A percentile compares a stretch with the other conserved stretches of the same genome.
Conservation (phyloP, 441 rosid genomes). For the Erysimum cheiri region DNA sequence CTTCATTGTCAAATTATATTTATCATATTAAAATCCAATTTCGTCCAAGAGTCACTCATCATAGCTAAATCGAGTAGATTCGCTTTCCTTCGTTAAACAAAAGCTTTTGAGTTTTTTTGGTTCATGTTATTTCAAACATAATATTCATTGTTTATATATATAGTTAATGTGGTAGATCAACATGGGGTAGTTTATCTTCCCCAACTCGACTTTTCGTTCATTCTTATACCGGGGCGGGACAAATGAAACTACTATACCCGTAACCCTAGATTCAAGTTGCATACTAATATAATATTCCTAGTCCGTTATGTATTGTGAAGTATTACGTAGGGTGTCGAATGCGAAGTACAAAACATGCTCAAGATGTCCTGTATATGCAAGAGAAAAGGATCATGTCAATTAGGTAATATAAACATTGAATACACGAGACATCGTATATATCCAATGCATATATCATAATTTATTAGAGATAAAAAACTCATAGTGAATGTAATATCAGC, state of each 20-base stretch:
- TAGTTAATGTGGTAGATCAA: slow-evolving; percentile 10
- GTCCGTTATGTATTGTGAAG: not conserved
- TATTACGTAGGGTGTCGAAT: not conserved
- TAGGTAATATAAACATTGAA: not conserved
- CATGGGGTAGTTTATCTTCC: slow-evolving; percentile 18
- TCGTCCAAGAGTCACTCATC: not conserved
- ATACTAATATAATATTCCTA: not conserved
- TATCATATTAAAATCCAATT: not conserved
- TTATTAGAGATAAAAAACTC: not conserved
- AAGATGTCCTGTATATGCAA: slow-evolving; percentile 21
- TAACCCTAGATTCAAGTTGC: not conserved
- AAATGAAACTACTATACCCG: no score
- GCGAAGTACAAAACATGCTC: slow-evolving; percentile 18
- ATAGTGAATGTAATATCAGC: not conserved
- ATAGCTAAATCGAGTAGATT: not conserved
- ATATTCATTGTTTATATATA: not conserved
- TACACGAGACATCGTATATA: not conserved
- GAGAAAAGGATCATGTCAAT: slow-evolving; percentile 13
- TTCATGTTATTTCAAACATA: slow-evolving; percentile 5
- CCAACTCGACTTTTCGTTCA: not conserved
- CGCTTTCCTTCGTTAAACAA: slow-evolving; percentile 1
- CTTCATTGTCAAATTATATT: not conserved
- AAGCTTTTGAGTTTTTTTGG: not conserved
- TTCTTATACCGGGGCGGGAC: not conserved
- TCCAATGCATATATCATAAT: not conserved